A percentile compares a stretch with the other conserved stretches of the same genome.
phyloP scores from a whole-genome alignment of 2,329 filamentous ascomycete species.

The Nannizziopsis barbatae region DNA sequence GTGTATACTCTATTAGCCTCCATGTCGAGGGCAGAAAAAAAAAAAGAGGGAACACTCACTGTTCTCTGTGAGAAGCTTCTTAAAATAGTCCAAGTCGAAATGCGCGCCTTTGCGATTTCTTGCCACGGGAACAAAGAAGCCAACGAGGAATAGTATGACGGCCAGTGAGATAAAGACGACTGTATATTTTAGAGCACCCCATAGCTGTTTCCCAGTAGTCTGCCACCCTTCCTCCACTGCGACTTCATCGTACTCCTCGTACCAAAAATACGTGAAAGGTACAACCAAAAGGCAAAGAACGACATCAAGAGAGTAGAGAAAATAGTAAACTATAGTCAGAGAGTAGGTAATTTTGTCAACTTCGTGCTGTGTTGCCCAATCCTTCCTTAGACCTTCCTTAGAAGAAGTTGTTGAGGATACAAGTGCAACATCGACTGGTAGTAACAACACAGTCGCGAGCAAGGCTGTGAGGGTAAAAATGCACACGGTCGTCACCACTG shows the following conservation, averaged over 20 bases:
- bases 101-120: conserved; percentile 54
- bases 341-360: conserved; percentile 68
- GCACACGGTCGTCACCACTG: conserved; percentile 68
- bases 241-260: conserved; percentile 92
- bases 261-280: conserved; percentile 96
- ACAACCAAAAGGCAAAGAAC: conserved; percentile 79
- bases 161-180: conserved; percentile 67
- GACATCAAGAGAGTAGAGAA: conserved; percentile 82
- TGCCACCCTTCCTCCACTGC: conserved; percentile 69
- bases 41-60: conserved; percentile 38
- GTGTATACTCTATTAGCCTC: conserved; percentile 12
- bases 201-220: conserved; percentile 58
- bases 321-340: conserved; percentile 82
- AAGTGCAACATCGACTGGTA: conserved; percentile 90
- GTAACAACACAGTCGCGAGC: conserved; percentile 79
- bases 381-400: conserved; percentile 70
- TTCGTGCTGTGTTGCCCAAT: conserved; percentile 79
- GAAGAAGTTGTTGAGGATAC: conserved; percentile 77
- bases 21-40: background rate
- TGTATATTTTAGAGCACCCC: conserved; percentile 85
- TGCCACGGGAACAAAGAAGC: conserved; percentile 83
- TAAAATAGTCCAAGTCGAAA: conserved; percentile 85
- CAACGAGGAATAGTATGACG: conserved; percentile 73
- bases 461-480: conserved; percentile 78
- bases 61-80: conserved; percentile 68